Evolutionary conservation across 352 stramenopile genomes (phyloP).

Genomic region (Thalassiosira ordinaria): DNA sequence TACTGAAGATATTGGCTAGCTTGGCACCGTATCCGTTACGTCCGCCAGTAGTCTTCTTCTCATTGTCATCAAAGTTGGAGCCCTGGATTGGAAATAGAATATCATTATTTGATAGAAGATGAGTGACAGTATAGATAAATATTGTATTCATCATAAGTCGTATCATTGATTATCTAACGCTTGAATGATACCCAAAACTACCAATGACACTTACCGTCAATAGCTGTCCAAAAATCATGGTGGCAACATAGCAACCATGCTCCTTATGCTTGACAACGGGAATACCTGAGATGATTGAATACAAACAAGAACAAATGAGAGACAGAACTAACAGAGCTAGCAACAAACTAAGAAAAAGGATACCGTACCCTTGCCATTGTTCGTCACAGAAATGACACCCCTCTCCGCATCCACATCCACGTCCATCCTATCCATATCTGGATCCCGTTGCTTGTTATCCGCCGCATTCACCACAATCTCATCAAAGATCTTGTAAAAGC

Average conservation of each 20-base stretch:
- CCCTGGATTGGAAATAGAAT: slow-evolving; percentile 97
- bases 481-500: slow-evolving; percentile 99
- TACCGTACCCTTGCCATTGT: slow-evolving; percentile 91
- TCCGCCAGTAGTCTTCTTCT: slow-evolving; percentile 95
- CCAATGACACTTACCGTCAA: slow-evolving; percentile 91
- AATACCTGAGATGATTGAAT: too few relatives aligned
- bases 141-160: too few relatives aligned
- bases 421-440: slow-evolving; percentile 95
- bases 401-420: slow-evolving; percentile 92
- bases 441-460: slow-evolving; percentile 99
- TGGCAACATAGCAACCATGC: slow-evolving; percentile 95
- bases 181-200: too few relatives aligned
- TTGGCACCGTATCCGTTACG: slow-evolving; percentile 98
- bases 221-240: slow-evolving; percentile 98
- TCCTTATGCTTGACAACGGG: slow-evolving; percentile 96
- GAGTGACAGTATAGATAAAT: too few relatives aligned
- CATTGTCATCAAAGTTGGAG: slow-evolving; percentile 98
- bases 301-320: not conserved
- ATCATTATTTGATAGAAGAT: too few relatives aligned
- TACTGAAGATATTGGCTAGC: slow-evolving; percentile 99
- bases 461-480: slow-evolving; percentile 99
- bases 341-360: too few relatives aligned
- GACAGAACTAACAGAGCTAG: too few relatives aligned
- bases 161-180: too few relatives aligned
- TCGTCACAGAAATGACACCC: slow-evolving; percentile 95